These are phyloP conservation scores for Hypoxylon sp. DNA, from an alignment of 2,329 filamentous ascomycete genomes.

Conservation along the genomic window DNA sequence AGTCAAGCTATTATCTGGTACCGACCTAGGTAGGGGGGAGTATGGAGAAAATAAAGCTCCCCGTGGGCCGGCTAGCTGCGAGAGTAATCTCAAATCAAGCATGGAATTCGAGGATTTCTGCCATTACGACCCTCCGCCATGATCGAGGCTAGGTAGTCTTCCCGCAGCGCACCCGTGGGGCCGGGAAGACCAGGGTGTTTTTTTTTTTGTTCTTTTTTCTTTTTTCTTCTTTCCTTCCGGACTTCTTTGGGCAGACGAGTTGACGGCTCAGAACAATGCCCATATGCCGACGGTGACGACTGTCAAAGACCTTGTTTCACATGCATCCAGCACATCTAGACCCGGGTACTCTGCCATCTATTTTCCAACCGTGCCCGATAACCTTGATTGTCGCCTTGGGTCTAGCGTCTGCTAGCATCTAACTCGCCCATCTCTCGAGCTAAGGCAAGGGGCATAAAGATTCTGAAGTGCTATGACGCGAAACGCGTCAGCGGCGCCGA, in stretches of 20 bases:
- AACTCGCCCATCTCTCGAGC: neutral
- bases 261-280: neutral
- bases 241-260: neutral
- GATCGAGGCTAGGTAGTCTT: slow-evolving; percentile 13
- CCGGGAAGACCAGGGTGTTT: slow-evolving; percentile 8
- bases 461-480: neutral
- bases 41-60: too few species aligned
- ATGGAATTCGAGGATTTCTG: slow-evolving; percentile 2
- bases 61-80: too few species aligned
- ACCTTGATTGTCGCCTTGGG: neutral
- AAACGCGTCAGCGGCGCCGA: slow-evolving; percentile 6
- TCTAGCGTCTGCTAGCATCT: slow-evolving; percentile 12
- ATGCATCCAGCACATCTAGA: slow-evolving; percentile 5
- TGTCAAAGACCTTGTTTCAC: slow-evolving; percentile 5
- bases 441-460: neutral
- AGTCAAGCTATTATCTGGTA: too few species aligned
- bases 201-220: neutral
- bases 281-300: neutral
- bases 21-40: too few species aligned
- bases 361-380: neutral
- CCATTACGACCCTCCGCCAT: slow-evolving; percentile 3
- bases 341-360: slow-evolving; percentile 1
- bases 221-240: neutral
- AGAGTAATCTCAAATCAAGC: slow-evolving; percentile 8
- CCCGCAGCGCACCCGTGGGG: neutral